Evolutionary conservation across 2,329 filamentous ascomycete genomes (phyloP).

Genomic region (Pseudomassariella vexata): DNA sequence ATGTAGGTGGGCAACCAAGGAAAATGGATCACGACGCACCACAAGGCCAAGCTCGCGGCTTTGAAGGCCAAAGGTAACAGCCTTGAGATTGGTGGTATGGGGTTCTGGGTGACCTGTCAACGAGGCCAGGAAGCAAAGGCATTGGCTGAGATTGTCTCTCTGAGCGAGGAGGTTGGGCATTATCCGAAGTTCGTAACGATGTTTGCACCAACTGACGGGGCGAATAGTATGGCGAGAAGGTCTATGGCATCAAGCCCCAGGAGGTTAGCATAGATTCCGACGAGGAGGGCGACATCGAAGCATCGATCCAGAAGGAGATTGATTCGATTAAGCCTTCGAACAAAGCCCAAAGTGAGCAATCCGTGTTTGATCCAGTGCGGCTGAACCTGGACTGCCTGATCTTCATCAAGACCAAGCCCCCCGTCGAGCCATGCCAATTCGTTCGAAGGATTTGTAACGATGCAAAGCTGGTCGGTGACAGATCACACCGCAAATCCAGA

Average conservation of each 20-base stretch:
- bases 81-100: slow-evolving; percentile 63
- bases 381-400: slow-evolving; percentile 57
- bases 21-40: slow-evolving; percentile 57
- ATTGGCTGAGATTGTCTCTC: slow-evolving; percentile 56
- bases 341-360: slow-evolving; percentile 34
- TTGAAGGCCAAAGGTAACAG: slow-evolving; percentile 33
- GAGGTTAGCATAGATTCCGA: slow-evolving; percentile 32
- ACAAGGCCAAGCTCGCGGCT: slow-evolving; percentile 41
- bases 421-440: slow-evolving; percentile 51
- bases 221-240: slow-evolving; percentile 57
- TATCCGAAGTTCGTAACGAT: neutral
- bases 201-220: slow-evolving; percentile 11
- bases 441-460: slow-evolving; percentile 51
- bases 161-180: slow-evolving; percentile 60
- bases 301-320: slow-evolving; percentile 67
- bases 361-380: slow-evolving; percentile 46
- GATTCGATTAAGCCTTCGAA: slow-evolving; percentile 46
- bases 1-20: slow-evolving; percentile 44
- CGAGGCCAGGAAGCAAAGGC: slow-evolving; percentile 66
- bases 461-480: slow-evolving; percentile 35
- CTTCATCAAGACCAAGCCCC: slow-evolving; percentile 52
- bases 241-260: slow-evolving; percentile 45
- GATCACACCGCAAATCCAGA: slow-evolving; percentile 39
- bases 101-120: slow-evolving; percentile 75
- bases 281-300: slow-evolving; percentile 60